Conservation (phyloP, 371 early-diverging fungal species). For the Mucor velutinosus region DNA sequence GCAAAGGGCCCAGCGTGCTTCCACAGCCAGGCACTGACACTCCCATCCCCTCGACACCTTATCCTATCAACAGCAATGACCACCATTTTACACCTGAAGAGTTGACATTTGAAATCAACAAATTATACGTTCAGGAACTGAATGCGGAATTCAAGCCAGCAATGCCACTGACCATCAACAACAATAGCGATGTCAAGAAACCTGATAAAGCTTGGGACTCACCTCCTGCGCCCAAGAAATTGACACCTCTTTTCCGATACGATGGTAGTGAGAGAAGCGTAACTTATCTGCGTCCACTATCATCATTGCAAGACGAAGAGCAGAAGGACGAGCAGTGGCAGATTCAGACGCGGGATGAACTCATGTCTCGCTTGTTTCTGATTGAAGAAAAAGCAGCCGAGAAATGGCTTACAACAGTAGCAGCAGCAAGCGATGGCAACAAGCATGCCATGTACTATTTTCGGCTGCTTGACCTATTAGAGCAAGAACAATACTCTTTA, state of each 20-base stretch:
- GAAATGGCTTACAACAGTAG: not conserved
- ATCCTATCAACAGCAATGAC: not conserved
- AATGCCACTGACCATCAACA: not conserved
- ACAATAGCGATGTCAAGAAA: not conserved
- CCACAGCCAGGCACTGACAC: not conserved
- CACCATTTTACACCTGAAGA: slow-evolving; percentile 6
- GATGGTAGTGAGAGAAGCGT: not conserved
- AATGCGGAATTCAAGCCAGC: slow-evolving; percentile 20
- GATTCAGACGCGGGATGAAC: not conserved
- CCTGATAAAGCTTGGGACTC: not conserved
- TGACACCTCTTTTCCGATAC: slow-evolving; percentile 3
- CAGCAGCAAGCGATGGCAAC: not conserved
- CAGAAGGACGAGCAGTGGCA: not conserved
- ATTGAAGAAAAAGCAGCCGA: slow-evolving; percentile 11
- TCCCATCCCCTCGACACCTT: not conserved
- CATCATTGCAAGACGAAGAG: not conserved
- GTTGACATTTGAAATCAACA: slow-evolving; percentile 19
- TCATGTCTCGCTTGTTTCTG: not conserved
- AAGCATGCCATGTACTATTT: not conserved
- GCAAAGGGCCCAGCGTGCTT: not conserved
- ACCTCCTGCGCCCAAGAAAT: not conserved
- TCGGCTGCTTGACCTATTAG: not conserved
- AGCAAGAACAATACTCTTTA: not conserved
- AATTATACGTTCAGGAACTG: slow-evolving; percentile 24
- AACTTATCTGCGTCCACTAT: not conserved